These are phyloP conservation scores for Geopyxis carbonaria DNA, from an alignment of 495 filamentous ascomycete species.

Conservation along the genomic window DNA sequence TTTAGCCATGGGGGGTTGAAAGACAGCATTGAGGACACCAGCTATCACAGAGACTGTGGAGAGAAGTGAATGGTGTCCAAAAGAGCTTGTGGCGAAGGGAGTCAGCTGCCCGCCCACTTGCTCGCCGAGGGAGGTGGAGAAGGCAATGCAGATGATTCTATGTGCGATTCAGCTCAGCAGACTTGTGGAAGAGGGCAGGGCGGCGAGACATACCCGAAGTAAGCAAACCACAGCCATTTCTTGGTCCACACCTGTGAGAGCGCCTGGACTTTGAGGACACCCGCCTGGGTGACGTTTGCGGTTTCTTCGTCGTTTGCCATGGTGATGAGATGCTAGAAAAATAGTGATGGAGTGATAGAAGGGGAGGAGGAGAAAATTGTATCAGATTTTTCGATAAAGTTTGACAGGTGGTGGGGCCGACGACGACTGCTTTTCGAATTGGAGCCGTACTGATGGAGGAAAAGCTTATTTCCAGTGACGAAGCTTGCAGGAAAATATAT, in stretches of 20 bases:
- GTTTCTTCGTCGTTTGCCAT: too few species aligned
- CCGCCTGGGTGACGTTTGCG: too few species aligned
- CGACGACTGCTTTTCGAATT: too few species aligned
- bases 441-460: too few species aligned
- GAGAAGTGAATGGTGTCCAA: conserved; percentile 40
- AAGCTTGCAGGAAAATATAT: too few species aligned
- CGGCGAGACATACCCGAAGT: conserved; percentile 16
- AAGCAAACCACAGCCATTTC: conserved; percentile 16
- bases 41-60: conserved; percentile 40
- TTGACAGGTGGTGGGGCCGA: too few species aligned
- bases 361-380: too few species aligned
- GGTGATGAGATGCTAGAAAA: too few species aligned
- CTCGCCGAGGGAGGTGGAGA: conserved; percentile 32
- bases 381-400: too few species aligned
- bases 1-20: conserved; percentile 54
- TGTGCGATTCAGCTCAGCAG: not conserved
- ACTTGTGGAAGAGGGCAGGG: not conserved
- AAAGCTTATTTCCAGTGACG: too few species aligned
- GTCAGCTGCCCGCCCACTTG: conserved; percentile 31
- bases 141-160: conserved; percentile 28
- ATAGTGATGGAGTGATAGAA: too few species aligned
- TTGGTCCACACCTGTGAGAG: conserved; percentile 17
- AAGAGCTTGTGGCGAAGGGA: conserved; percentile 36
- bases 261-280: conserved; percentile 15
- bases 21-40: conserved; percentile 38